phyloP scores from a whole-genome alignment of 345 rosid genomes.

The Murraya koenigii region DNA sequence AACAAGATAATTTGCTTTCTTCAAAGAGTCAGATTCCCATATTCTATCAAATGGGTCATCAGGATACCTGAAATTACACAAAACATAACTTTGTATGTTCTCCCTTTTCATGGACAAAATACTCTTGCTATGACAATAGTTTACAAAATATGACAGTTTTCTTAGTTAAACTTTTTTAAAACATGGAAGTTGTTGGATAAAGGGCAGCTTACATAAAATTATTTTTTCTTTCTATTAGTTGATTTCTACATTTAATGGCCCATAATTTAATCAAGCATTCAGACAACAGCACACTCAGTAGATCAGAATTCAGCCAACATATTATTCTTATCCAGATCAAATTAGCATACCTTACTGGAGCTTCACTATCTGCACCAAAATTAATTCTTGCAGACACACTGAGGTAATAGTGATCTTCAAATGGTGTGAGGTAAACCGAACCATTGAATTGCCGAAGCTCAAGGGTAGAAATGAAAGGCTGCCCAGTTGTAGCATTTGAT shows the following conservation, averaged over 20 bases:
- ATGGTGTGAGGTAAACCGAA: slow-evolving; percentile 62
- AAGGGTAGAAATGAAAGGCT: slow-evolving; percentile 95
- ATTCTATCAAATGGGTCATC: slow-evolving; percentile 95
- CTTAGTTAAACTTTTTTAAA: background rate
- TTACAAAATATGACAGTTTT: slow-evolving; percentile 3
- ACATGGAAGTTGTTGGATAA: background rate
- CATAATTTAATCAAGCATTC: slow-evolving; percentile 1
- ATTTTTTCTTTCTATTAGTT: background rate
- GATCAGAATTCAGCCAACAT: background rate
- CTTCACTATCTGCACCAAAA: slow-evolving; percentile 87
- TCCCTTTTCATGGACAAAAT: background rate
- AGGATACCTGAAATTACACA: slow-evolving; percentile 63
- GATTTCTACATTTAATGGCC: background rate
- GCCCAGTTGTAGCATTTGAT: slow-evolving; percentile 95
- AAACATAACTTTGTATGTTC: background rate
- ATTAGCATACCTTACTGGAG: slow-evolving; percentile 65
- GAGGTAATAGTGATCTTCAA: slow-evolving; percentile 68
- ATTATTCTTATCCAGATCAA: slow-evolving; percentile 16
- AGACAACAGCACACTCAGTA: background rate
- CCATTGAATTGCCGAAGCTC: slow-evolving; percentile 97
- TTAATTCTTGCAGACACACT: slow-evolving; percentile 86
- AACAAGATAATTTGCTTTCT: slow-evolving; percentile 85
- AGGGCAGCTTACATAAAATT: background rate
- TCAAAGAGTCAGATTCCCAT: slow-evolving; percentile 85
- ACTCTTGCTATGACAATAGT: background rate